These are phyloP conservation scores for Saussurea involucrata DNA, from an alignment of 129 eudicot genomes.

Conservation along the genomic window DNA sequence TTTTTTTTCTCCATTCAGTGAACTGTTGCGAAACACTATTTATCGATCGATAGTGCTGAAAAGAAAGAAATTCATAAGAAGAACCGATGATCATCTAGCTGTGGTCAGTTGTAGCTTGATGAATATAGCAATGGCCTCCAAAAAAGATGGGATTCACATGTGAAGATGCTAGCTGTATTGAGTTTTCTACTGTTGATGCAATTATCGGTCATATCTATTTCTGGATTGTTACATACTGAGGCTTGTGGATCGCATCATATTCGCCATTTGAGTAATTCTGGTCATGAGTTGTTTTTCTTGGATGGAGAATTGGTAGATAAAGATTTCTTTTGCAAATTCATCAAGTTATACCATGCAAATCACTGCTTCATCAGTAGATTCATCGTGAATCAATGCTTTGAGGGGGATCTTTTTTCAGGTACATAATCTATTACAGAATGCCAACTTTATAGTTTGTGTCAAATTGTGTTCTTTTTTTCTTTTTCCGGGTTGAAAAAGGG, in stretches of 20 bases:
- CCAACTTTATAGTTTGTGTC: not conserved
- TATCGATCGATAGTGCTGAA: constrained; percentile 2
- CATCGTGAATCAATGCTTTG: constrained; percentile 26
- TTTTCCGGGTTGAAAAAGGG: not conserved
- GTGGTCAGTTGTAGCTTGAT: constrained; percentile 2
- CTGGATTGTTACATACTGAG: constrained; percentile 23
- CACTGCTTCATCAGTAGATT: constrained; percentile 24
- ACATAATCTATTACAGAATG: constrained; percentile 3
- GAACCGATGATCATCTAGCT: constrained; percentile 2
- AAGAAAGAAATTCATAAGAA: constrained; percentile 5
- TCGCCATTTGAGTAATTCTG: constrained; percentile 24
- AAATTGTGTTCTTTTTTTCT: not conserved
- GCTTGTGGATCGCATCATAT: constrained; percentile 41
- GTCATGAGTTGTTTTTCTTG: constrained; percentile 33
- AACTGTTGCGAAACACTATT: constrained; percentile 14
- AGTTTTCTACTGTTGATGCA: constrained; percentile 45
- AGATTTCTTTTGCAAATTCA: constrained; percentile 40
- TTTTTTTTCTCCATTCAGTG: constrained; percentile 22
- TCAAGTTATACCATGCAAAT: constrained; percentile 22
- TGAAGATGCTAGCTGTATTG: constrained; percentile 34
- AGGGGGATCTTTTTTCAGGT: constrained; percentile 46
- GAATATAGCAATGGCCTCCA: constrained; percentile 4
- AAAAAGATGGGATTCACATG: constrained; percentile 27
- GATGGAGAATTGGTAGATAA: constrained; percentile 42
- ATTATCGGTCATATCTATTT: constrained; percentile 31